Evolutionary conservation across 495 filamentous ascomycete genomes (phyloP), one percentile per base, ranked within the genome.

Genomic region (Xylaria flabelliformis): DNA sequence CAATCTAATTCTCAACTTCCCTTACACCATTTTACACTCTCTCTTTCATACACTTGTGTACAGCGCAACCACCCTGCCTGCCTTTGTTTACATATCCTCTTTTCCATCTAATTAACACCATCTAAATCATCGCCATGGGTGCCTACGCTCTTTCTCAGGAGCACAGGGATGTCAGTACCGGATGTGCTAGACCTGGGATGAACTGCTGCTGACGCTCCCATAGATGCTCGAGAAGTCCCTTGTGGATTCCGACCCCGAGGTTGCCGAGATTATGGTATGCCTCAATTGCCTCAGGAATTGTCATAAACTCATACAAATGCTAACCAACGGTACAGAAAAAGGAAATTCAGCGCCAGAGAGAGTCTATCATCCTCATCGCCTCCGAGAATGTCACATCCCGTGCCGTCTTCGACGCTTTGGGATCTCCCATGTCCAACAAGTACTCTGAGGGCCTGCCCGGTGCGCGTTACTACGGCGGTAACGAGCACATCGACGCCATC

Each of bases 371-470:
- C 80, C 90, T 99, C 82, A 99, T 99, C 78, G 97, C 93, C 80
- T 96, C 93, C 68, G 93, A 96, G 80, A 95, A 95, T 84, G 90
- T 97, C 79, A 96, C 93, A 44, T 95, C 93, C 53, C 92, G 92
- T 61, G 93, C 93, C 66, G 93, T 96, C 72, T 95, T 93, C 85
- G 93, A 96, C 84, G 93, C 93, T 74, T 89, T 96, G 64, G 93
- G 93, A 74, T 94, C 93, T 50, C 92, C 92, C 77, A 95, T 95
- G 93, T 94, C 91, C 79, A 95, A 99, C 90, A 99, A 99, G 87
- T 99, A 99, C 89, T 97, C 94, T 4, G 96, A 99, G 87, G 96
- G 96, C 76, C 97, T 97, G 84, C 97, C 97, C 78, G 96, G 96
- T 78, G 96, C 97, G 61, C 91, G 96, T 82, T 99, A 99, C 89